A percentile compares a stretch with the other conserved stretches of the same genome.
These are phyloP conservation scores for Fagopyrum homotropicum DNA, from an alignment of 148 eudicot species.

Conservation along the genomic window DNA sequence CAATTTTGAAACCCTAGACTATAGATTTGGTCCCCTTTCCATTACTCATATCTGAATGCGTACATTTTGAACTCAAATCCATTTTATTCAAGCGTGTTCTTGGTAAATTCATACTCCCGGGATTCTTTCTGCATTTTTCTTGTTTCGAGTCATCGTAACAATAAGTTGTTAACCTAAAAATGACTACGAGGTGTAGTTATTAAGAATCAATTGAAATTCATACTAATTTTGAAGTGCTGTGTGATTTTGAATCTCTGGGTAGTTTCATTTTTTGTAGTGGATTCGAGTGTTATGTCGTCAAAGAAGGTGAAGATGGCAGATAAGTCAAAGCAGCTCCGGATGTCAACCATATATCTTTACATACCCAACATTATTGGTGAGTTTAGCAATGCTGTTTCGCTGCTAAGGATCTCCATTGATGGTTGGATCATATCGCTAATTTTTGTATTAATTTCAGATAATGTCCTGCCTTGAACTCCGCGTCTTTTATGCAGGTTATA, in stretches of 20 bases:
- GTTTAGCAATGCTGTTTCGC: constrained; percentile 7
- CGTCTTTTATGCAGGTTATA: constrained; percentile 49
- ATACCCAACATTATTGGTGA: constrained; percentile 83
- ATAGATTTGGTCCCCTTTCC: not conserved
- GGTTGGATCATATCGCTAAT: not conserved
- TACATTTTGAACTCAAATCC: not conserved
- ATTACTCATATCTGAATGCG: not conserved
- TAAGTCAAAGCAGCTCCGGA: constrained; percentile 36
- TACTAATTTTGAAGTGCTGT: not conserved
- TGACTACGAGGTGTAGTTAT: not conserved
- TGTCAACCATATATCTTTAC: constrained; percentile 64
- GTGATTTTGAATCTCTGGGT: not conserved
- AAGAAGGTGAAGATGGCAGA: constrained; percentile 35
- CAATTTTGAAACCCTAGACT: not conserved
- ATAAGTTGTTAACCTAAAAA: not conserved
- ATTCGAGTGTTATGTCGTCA: not conserved
- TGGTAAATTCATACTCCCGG: not conserved
- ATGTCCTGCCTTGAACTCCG: not conserved
- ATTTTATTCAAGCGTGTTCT: not conserved
- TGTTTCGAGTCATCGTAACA: not conserved
- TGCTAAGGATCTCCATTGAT: not conserved
- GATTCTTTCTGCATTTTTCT: not conserved
- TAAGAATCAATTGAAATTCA: not conserved
- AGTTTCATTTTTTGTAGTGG: not conserved
- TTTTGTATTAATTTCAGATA: not conserved